Conservation (phyloP, 176 grass and related monocot species). For the Pharus latifolius region DNA sequence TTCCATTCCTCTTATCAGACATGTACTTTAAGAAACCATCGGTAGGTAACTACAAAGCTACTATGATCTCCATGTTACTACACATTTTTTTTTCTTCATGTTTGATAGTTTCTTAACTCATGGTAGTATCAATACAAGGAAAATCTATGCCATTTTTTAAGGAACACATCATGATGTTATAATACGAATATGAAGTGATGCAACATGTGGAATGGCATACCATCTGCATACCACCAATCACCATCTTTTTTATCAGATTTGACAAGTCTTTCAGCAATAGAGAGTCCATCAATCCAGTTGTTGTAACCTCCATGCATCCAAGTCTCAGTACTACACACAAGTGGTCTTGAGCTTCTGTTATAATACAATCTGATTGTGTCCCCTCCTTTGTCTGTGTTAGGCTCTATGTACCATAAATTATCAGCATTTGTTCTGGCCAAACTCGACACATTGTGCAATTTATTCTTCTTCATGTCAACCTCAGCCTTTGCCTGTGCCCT, state of each 20-base stretch:
- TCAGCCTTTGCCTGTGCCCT: slow-evolving; percentile 55
- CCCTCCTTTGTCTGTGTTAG: slow-evolving; percentile 26
- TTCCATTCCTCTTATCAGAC: neutral
- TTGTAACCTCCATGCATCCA: slow-evolving; percentile 93
- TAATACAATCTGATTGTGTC: slow-evolving; percentile 57
- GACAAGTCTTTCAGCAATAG: slow-evolving; percentile 46
- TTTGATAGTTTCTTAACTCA: neutral
- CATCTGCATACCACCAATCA: slow-evolving; percentile 82
- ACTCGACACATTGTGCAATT: slow-evolving; percentile 22
- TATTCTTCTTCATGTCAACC: slow-evolving; percentile 43
- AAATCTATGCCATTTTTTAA: neutral
- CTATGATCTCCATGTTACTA: neutral
- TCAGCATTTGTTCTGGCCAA: slow-evolving; percentile 24
- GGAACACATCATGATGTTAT: neutral
- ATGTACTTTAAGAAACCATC: neutral
- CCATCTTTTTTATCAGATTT: slow-evolving; percentile 31
- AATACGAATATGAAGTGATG: neutral
- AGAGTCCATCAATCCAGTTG: slow-evolving; percentile 76
- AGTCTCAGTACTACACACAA: slow-evolving; percentile 51
- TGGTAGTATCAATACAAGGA: neutral
- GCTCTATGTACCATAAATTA: slow-evolving; percentile 65
- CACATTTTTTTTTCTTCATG: neutral
- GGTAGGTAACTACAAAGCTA: neutral
- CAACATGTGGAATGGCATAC: slow-evolving; percentile 26
- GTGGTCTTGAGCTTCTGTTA: slow-evolving; percentile 38